A percentile compares a stretch with the other conserved stretches of the same genome.
These are phyloP conservation scores for Lycium barbarum DNA, from an alignment of 257 asterid species.

Conservation along the genomic window DNA sequence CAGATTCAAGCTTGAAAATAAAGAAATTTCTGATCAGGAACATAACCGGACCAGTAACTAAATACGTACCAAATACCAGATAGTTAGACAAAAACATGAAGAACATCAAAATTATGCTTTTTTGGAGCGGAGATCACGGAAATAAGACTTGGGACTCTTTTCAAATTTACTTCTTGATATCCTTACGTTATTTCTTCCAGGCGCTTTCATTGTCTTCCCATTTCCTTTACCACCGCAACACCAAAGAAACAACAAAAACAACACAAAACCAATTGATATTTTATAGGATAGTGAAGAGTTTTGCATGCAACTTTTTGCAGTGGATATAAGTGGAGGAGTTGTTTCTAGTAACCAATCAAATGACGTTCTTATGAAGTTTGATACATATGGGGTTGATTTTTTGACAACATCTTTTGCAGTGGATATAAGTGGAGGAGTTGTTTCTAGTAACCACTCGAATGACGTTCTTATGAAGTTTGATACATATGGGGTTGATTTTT, in stretches of 20 bases:
- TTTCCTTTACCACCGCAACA: constrained; percentile 21
- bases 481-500: neutral
- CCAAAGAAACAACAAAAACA: neutral
- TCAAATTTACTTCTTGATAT: constrained; percentile 22
- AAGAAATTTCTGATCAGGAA: neutral
- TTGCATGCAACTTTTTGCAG: constrained; percentile 10
- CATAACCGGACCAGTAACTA: neutral
- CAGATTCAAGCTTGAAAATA: too few relatives aligned
- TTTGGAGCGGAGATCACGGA: constrained; percentile 28
- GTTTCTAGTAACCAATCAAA: neutral
- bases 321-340: neutral
- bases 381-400: neutral
- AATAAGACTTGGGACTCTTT: constrained; percentile 32
- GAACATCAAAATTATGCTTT: constrained; percentile 23
- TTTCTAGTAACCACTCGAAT: neutral
- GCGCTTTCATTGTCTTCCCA: constrained; percentile 39
- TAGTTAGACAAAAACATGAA: too few relatives aligned
- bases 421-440: neutral
- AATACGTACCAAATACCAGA: neutral
- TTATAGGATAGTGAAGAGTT: neutral
- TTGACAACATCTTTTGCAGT: constrained; percentile 11
- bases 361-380: too few relatives aligned
- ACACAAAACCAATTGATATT: neutral
- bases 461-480: too few relatives aligned
- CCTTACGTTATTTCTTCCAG: constrained; percentile 33